A percentile compares a stretch with the other conserved stretches of the same genome.
Evolutionary conservation across 1,284 basidiomycete genomes (phyloP).

Genomic region (Pseudozyma pruni): DNA sequence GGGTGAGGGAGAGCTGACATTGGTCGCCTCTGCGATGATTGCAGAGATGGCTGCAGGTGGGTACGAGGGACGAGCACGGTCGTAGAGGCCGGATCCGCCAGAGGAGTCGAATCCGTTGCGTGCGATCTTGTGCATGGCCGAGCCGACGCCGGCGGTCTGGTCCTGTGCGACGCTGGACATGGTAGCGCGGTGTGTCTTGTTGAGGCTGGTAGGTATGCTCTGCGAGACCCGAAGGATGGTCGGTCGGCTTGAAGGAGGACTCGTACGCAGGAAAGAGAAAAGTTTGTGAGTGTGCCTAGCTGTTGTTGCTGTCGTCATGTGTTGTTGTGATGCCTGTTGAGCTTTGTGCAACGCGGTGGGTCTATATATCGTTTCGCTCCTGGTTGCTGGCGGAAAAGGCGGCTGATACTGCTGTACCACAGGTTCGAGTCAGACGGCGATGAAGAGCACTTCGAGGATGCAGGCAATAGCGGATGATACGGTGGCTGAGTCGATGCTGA

Average conservation of each 20-base stretch:
- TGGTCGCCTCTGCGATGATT: constrained; percentile 41
- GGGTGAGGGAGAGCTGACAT: constrained; percentile 16
- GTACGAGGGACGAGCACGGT: constrained; percentile 55
- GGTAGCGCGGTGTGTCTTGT: not conserved
- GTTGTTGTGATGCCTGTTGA: constrained; percentile 1
- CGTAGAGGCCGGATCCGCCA: constrained; percentile 50
- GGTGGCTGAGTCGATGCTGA: too few species aligned
- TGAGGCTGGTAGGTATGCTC: not conserved
- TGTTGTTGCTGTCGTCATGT: constrained; percentile 15
- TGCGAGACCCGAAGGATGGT: not conserved
- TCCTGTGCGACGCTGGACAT: constrained; percentile 18
- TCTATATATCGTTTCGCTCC: too few species aligned
- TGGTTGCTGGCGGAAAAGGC: constrained; percentile 1
- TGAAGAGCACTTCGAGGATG: too few species aligned
- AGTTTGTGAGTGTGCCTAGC: not conserved
- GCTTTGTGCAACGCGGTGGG: too few species aligned
- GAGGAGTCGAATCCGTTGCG: constrained; percentile 51
- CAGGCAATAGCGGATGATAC: too few species aligned
- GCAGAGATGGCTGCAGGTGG: constrained; percentile 43
- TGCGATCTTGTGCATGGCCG: constrained; percentile 50
- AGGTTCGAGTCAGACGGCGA: too few species aligned
- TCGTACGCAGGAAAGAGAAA: not conserved
- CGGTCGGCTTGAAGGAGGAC: not conserved
- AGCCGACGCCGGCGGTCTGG: not conserved
- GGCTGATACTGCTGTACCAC: not conserved